phyloP scores from a whole-genome alignment of 192 early-diverging fungal genomes.

The Chytriomyces confervae region DNA sequence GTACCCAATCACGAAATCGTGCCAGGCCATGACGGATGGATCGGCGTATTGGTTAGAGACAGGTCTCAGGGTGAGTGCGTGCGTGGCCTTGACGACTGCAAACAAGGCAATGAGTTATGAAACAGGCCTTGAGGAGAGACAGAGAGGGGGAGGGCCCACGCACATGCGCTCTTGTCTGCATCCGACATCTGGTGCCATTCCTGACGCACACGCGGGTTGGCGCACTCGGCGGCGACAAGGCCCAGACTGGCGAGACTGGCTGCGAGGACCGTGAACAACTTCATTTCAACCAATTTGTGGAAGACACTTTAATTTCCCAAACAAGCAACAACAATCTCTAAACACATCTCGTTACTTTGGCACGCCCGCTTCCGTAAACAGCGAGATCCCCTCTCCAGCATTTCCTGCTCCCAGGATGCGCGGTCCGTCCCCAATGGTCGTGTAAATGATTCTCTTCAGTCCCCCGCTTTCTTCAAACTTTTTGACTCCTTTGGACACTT shows the following conservation, averaged over 20 bases:
- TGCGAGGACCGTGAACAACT: not conserved
- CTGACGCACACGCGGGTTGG: not conserved
- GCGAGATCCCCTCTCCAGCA: slow-evolving; percentile 47
- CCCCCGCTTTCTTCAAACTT: slow-evolving; percentile 58
- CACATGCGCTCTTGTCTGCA: not conserved
- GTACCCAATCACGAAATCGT: slow-evolving; percentile 10
- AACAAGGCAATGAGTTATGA: not conserved
- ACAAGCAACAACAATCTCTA: no score
- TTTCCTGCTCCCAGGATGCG: slow-evolving; percentile 64
- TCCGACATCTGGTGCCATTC: not conserved
- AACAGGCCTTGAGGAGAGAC: not conserved
- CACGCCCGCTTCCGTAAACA: slow-evolving; percentile 69
- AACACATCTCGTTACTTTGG: slow-evolving; percentile 42
- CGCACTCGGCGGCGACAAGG: not conserved
- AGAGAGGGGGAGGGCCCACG: not conserved
- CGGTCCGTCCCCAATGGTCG: slow-evolving; percentile 92
- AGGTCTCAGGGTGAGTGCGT: not conserved
- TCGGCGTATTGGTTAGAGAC: not conserved
- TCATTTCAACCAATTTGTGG: no score
- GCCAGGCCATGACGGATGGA: slow-evolving; percentile 3
- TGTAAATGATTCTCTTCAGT: slow-evolving; percentile 88
- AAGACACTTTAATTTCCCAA: no score
- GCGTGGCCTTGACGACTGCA: not conserved
- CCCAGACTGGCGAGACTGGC: not conserved
- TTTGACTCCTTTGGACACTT: slow-evolving; percentile 58